Base-by-base conservation (phyloP, 768 basidiomycete genomes). In the Boletus rubropictus region DNA sequence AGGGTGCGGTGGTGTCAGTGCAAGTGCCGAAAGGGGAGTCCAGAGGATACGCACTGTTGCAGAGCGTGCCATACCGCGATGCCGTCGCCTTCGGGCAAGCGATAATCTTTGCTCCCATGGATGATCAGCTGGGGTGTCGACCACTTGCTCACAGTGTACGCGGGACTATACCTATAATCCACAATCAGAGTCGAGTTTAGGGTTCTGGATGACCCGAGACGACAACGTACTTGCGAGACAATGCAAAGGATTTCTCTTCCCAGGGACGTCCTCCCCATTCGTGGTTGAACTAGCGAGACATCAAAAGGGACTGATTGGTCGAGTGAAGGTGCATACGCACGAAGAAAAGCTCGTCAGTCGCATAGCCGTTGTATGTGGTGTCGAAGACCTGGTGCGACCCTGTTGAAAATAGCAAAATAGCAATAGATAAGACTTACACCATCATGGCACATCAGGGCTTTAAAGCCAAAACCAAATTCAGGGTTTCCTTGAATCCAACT, bases 401-500 rank as follows among this genome's bases (percentile, higher is more conserved):
- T 4, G 14, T 31, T 31, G 14, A 39, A 40, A 27, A 25, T 35
- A n/a, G 22, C 28, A 9, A 3, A 20, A 45, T 10, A 36, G 29
- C 15, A 35, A 31, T 18, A 7, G 28, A 33, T 2, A 49, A 31
- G 66, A 70, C 39, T 42, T 62, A 92, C 88, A 8, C 95, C 95
- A 60, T 99, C 95, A 59, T 98, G 95, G 56, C 83, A 85, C 11
- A 94, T 79, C 35, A 97, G 73, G 4, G 91, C 90, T 69, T 94
- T 96, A 75, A 98, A 96, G 18, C 78, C 77, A 61, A 92, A 91
- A 3, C 78, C 83, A 52, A 75, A 89, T 56, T 95, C 91, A 9
- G 89, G 88, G 61, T 96, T 89, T 0, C 92, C 90, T 68, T 95
- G 89, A 44, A 96, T 93, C 90, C 90, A 96, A 64, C 92, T 95